A percentile compares a stretch with the other conserved stretches of the same genome.
Conservation (phyloP, 768 basidiomycete species). For the Naematelia encephala region DNA sequence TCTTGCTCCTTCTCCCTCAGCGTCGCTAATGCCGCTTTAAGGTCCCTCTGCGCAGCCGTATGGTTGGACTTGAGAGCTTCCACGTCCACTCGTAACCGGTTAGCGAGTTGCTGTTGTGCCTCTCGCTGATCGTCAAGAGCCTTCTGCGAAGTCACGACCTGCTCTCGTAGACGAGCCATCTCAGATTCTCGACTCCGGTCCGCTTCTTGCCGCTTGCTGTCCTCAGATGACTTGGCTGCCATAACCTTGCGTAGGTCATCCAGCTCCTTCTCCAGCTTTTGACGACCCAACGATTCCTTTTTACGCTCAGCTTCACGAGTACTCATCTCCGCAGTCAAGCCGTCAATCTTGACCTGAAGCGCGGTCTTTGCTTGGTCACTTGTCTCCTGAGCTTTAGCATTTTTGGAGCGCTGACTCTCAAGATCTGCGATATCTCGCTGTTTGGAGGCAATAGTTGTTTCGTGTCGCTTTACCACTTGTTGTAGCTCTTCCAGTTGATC, state of each 20-base stretch:
- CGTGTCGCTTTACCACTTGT: conserved; percentile 75
- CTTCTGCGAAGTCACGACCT: conserved; percentile 62
- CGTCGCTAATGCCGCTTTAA: conserved; percentile 57
- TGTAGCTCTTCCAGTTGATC: conserved; percentile 73
- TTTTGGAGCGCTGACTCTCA: conserved; percentile 12
- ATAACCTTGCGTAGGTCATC: conserved; percentile 80
- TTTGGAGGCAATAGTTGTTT: conserved; percentile 63
- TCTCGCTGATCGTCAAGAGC: conserved; percentile 67
- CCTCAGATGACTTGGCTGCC: conserved; percentile 81
- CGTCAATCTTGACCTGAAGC: conserved; percentile 25
- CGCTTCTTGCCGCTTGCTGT: conserved; percentile 73
- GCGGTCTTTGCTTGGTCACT: conserved; percentile 25
- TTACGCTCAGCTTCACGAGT: conserved; percentile 52
- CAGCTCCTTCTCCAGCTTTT: conserved; percentile 72
- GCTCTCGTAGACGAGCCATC: conserved; percentile 65
- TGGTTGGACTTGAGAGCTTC: conserved; percentile 65
- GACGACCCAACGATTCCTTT: conserved; percentile 24
- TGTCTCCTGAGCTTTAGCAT: conserved; percentile 21
- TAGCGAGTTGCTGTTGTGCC: conserved; percentile 63
- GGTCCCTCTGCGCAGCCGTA: conserved; percentile 61
- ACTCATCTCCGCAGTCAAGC: conserved; percentile 57
- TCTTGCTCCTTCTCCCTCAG: conserved; percentile 59
- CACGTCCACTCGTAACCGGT: conserved; percentile 70
- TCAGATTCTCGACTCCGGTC: conserved; percentile 86
- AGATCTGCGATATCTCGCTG: conserved; percentile 33